phyloP scores from a whole-genome alignment of 2,329 filamentous ascomycete species.

The Aspergillus calidoustus region DNA sequence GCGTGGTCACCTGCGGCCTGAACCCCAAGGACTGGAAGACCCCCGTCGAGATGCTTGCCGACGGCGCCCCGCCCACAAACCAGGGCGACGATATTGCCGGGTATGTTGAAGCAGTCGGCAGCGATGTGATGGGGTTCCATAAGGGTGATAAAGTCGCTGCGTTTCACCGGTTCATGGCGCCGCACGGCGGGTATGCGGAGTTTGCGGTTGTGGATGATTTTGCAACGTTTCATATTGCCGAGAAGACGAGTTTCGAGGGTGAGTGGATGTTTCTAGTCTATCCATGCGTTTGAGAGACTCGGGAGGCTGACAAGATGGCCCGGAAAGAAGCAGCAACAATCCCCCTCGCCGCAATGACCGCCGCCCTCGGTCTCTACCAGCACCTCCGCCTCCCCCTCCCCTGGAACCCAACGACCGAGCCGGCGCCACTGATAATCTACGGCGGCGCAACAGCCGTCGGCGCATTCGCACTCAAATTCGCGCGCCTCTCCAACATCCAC shows the following conservation, averaged over 20 bases:
- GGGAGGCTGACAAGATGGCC: no score
- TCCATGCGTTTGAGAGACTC: background rate
- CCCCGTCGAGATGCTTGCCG: background rate
- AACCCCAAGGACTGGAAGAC: slow-evolving; percentile 55
- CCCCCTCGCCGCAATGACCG: slow-evolving; percentile 60
- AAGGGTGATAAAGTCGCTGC: slow-evolving; percentile 58
- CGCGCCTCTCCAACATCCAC: slow-evolving; percentile 59
- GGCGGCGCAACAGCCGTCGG: slow-evolving; percentile 60
- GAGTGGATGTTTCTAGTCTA: background rate
- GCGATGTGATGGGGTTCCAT: slow-evolving; percentile 58
- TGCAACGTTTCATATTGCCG: slow-evolving; percentile 60
- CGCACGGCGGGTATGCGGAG: slow-evolving; percentile 58
- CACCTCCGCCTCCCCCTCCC: slow-evolving; percentile 54
- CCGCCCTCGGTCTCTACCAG: slow-evolving; percentile 56
- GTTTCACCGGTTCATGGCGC: slow-evolving; percentile 53
- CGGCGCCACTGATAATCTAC: slow-evolving; percentile 52
- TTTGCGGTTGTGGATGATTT: slow-evolving; percentile 58
- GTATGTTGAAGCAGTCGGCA: slow-evolving; percentile 56
- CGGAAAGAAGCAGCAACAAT: slow-evolving; percentile 58
- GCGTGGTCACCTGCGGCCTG: slow-evolving; percentile 42
- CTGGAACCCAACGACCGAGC: slow-evolving; percentile 47
- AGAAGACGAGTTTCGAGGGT: slow-evolving; percentile 57
- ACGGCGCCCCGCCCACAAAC: slow-evolving; percentile 35
- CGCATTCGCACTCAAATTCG: slow-evolving; percentile 63
- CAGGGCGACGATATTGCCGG: slow-evolving; percentile 59